Conservation (phyloP, 2,329 filamentous ascomycete genomes). For the Nothophoma quercina region DNA sequence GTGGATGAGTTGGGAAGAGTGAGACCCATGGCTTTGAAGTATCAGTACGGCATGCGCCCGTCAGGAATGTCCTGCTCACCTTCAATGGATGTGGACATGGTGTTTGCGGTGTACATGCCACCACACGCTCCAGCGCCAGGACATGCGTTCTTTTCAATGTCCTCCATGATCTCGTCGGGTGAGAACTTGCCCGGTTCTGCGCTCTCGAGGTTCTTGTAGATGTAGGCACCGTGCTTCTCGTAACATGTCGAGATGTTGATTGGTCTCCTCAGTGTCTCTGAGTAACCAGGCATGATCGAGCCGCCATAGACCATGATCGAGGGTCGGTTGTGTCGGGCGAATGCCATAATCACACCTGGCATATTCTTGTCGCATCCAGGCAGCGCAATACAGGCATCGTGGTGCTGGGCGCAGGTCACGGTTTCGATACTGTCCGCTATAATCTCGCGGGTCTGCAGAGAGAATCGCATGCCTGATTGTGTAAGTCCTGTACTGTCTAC, state of each 20-base stretch:
- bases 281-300: constrained; percentile 88
- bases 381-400: constrained; percentile 92
- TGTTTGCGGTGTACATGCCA: constrained; percentile 95
- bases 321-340: constrained; percentile 88
- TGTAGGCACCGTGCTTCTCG: constrained; percentile 83
- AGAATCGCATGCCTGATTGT: constrained; percentile 84
- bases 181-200: constrained; percentile 73
- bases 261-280: constrained; percentile 73
- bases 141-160: constrained; percentile 82
- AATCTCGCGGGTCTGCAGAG: constrained; percentile 86
- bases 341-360: constrained; percentile 91
- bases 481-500: not conserved
- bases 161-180: constrained; percentile 80
- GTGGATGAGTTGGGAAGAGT: constrained; percentile 84
- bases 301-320: constrained; percentile 97
- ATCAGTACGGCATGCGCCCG: constrained; percentile 7
- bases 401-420: constrained; percentile 88
- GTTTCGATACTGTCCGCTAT: constrained; percentile 96
- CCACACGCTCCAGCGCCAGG: constrained; percentile 82
- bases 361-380: constrained; percentile 98
- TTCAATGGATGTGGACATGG: constrained; percentile 89
- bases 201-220: constrained; percentile 76
- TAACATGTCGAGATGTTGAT: constrained; percentile 92
- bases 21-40: constrained; percentile 74
- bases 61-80: constrained; percentile 18